phyloP scores from a whole-genome alignment of 164 flowering plant species.

The Nelumbo lutea region DNA sequence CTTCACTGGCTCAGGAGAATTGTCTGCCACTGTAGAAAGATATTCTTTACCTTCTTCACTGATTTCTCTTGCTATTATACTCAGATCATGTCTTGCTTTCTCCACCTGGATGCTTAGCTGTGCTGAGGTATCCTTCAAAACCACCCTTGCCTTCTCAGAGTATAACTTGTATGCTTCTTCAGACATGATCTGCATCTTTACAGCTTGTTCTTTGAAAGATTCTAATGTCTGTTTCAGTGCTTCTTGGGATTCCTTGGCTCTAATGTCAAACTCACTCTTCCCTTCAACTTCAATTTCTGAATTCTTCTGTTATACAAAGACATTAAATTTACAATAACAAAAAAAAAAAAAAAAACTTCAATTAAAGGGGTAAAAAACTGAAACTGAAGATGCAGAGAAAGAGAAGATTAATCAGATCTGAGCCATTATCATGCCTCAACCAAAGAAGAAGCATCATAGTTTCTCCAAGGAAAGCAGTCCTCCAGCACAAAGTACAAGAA shows the following conservation, averaged over 20 bases:
- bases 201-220: constrained; percentile 71
- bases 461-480: background rate
- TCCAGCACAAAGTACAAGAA: background rate
- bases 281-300: constrained; percentile 57
- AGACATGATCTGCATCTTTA: constrained; percentile 70
- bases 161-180: constrained; percentile 78
- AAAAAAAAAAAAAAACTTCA: background rate
- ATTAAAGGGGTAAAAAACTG: background rate
- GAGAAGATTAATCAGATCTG: background rate
- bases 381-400: background rate
- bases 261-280: constrained; percentile 23
- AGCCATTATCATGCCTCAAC: background rate
- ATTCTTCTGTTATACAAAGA: constrained; percentile 33
- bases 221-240: constrained; percentile 63
- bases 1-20: constrained; percentile 73
- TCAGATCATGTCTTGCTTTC: constrained; percentile 62
- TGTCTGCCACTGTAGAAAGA: constrained; percentile 53
- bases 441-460: background rate
- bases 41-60: constrained; percentile 63
- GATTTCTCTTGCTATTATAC: constrained; percentile 47
- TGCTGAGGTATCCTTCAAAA: constrained; percentile 61
- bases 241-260: constrained; percentile 55
- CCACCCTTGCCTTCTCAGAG: constrained; percentile 50
- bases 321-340: background rate
- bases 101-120: constrained; percentile 75